Evolutionary conservation across 352 stramenopile genomes (phyloP).

Genomic region (Phytophthora rubi): DNA sequence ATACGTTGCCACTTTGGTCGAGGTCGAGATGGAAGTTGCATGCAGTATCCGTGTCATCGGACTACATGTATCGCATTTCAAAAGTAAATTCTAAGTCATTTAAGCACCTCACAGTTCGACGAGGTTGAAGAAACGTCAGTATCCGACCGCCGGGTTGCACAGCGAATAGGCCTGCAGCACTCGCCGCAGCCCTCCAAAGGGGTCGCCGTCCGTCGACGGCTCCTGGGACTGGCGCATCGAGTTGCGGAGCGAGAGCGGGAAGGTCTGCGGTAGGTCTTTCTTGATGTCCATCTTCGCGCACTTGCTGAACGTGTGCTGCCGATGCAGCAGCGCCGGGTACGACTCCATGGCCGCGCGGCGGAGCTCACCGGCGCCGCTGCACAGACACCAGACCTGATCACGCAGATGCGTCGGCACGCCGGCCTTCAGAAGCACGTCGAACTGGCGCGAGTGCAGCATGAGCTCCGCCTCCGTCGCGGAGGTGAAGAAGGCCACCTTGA

Average conservation of each 20-base stretch:
- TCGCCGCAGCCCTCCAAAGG: conserved; percentile 70
- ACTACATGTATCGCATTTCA: too few relatives aligned
- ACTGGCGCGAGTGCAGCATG: conserved; percentile 63
- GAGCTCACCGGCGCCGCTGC: conserved; percentile 70
- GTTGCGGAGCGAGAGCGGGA: too few relatives aligned
- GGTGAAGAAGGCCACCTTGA: conserved; percentile 60
- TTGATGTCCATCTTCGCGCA: too few relatives aligned
- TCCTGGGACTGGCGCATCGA: too few relatives aligned
- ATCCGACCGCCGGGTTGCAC: conserved; percentile 83
- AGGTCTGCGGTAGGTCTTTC: too few relatives aligned
- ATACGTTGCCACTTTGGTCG: too few relatives aligned
- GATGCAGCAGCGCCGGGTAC: conserved; percentile 61
- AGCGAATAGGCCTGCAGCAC: conserved; percentile 88
- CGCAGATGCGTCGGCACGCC: conserved; percentile 72
- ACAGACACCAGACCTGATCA: conserved; percentile 85
- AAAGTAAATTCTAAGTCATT: too few relatives aligned
- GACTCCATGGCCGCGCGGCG: conserved; percentile 46
- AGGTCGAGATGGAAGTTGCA: too few relatives aligned
- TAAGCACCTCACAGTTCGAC: too few relatives aligned
- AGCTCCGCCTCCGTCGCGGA: conserved; percentile 59
- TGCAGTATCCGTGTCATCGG: too few relatives aligned
- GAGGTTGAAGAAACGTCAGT: conserved; percentile 44
- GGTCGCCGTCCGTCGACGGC: too few relatives aligned
- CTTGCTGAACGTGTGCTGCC: conserved; percentile 37
- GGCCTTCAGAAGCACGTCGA: conserved; percentile 64